phyloP scores from a whole-genome alignment of 306 rosid genomes.

The Trifolium dubium region DNA sequence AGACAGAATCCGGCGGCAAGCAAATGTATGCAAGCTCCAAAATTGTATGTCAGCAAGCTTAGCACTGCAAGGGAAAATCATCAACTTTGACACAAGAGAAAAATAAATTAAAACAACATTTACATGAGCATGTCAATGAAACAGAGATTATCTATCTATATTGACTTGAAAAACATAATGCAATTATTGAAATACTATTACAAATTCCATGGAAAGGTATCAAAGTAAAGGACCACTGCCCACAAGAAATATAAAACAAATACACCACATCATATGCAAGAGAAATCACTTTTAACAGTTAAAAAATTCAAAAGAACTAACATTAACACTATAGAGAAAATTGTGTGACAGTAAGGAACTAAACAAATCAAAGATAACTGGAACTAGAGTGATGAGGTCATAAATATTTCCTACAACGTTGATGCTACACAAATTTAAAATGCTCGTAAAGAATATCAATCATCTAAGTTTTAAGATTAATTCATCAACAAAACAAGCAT shows the following conservation, averaged over 20 bases:
- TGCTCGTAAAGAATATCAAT: slow-evolving; percentile 29
- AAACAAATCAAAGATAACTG: background rate
- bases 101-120: slow-evolving; percentile 5
- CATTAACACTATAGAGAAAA: background rate
- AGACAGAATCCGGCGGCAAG: slow-evolving; percentile 58
- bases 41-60: slow-evolving; percentile 50
- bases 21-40: slow-evolving; percentile 58
- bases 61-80: slow-evolving; percentile 59
- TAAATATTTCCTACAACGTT: background rate
- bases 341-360: background rate
- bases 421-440: slow-evolving; percentile 6
- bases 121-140: slow-evolving; percentile 28
- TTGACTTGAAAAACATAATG: slow-evolving; percentile 7
- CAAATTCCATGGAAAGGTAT: slow-evolving; percentile 17
- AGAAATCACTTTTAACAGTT: slow-evolving; percentile 6
- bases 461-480: slow-evolving; percentile 21
- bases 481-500: slow-evolving; percentile 42
- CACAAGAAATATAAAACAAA: background rate
- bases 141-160: slow-evolving; percentile 6
- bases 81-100: slow-evolving; percentile 40
- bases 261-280: slow-evolving; percentile 31
- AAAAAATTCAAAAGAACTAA: slow-evolving; percentile 16
- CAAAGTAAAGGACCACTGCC: background rate
- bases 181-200: slow-evolving; percentile 14
- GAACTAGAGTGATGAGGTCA: slow-evolving; percentile 5